Evolutionary conservation across 148 eudicot species (phyloP), one percentile per base, ranked within the genome.

Genomic region (Persicaria maculosa): DNA sequence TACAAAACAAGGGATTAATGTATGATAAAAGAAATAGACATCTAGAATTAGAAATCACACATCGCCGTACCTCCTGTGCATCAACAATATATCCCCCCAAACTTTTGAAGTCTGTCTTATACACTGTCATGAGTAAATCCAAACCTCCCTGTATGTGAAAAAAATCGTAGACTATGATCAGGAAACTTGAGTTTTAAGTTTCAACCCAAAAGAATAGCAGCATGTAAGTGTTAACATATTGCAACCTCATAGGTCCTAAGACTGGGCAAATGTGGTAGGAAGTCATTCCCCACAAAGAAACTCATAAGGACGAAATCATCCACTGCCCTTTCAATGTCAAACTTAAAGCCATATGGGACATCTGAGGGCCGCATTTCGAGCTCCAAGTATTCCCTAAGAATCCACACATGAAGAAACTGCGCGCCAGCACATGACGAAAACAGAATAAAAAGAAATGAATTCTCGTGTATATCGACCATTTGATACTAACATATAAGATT

Each of bases 271-370:
- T 76, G 89, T 0, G 91, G 91, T 10, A 88, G 64, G 67, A 88
- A 88, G 75, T 88, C 87, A 52, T 85, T 88, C 8, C 89, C 91
- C 7, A 67, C 72, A 65, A 88, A 85, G 74, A 88, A 83, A 52
- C 88, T 85, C 12, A 85, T 78, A 43, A 88, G 83, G 9, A 88
- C 65, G 47, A 88, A 85, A 68, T 88, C 91, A 47, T 88, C 91
- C 1, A 88, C 72, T 0, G 75, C n/a, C n/a, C 86, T 58, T 74
- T 88, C 88, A 15, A 77, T 14, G 65, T 88, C 84, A 57, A 44
- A 61, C 22, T 50, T 74, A 31, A 77, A 70, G 0, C 79, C 78
- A 12, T 79, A 75, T 2, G 83, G 85, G 17, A 74, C 61, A 64
- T 77, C 74, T 4, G 25, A 0, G 5, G 79, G 75, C 50, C 54